Evolutionary conservation across 1,139 yeast species (phyloP), one percentile per base, ranked within the genome.

Genomic region (Casaregolazyma suthepensis): DNA sequence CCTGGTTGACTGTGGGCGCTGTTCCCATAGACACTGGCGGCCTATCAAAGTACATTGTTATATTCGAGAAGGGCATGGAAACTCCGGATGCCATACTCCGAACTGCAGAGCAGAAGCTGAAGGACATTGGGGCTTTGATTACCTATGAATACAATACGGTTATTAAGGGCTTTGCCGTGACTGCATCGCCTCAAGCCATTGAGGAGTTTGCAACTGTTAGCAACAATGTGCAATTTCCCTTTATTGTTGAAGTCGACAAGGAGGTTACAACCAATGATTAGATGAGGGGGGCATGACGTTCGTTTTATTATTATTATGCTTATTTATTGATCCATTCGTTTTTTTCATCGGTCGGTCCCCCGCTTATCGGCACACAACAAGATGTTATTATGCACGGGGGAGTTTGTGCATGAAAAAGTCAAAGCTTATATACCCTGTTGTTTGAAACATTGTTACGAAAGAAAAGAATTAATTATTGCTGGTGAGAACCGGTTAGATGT

Each of bases 61-160:
- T 70, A 9, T 71, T 70, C 54, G 64, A 66, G 52, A 64, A 64
- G 56, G 72, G 72, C 35, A 55, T 61, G 43, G 66, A 61, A 17
- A 70, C 74, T 17, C 74, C 74, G 19, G 68, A 66, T 29, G 54
- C 59, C 5, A 61, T 68, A 29, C 67, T 69, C 53, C 68, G 64
- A 13, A 50, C 59, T 1, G 67, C 71, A 9, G 71, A 67, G 51
- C 51, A 59, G 29, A 65, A 66, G 53, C 65, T 72, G 49, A 65
- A 61, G 51, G 61, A 61, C 19, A 59, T 71, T 17, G 75, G 76
- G 10, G 77, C 74, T 19, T 61, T 59, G 47, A 66, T 75, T 53
- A 69, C 71, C 46, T 70, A 73, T 57, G 75, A 75, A 58, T 75
- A 71, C 63, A 61, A 63, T 56, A 67, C 71, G 6, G 67, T 74